These are phyloP conservation scores for Rutstroemia sp. DNA, from an alignment of 2,329 filamentous ascomycete species.

Conservation along the genomic window DNA sequence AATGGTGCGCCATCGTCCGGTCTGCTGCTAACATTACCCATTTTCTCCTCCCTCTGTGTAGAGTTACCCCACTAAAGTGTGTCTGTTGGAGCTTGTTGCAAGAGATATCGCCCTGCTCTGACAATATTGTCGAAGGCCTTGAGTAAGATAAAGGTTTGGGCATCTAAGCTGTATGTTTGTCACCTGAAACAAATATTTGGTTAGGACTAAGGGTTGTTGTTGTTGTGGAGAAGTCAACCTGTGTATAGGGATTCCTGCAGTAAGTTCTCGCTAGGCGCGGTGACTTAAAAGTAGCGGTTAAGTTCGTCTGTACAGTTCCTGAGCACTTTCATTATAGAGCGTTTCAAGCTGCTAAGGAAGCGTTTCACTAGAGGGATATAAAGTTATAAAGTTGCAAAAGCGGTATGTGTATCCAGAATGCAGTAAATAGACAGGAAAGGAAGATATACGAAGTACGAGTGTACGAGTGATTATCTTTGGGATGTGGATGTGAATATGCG, in stretches of 20 bases:
- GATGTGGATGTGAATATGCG: neutral
- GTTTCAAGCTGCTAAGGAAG: neutral
- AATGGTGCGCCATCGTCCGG: conserved; percentile 74
- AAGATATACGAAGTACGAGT: too few species aligned
- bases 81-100: conserved; percentile 9
- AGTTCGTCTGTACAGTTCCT: neutral
- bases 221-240: neutral
- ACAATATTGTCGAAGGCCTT: conserved; percentile 22
- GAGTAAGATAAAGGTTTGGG: conserved; percentile 16
- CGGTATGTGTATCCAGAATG: too few species aligned
- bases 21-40: conserved; percentile 90
- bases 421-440: too few species aligned
- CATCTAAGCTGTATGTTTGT: conserved; percentile 23
- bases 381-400: too few species aligned
- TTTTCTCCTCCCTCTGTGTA: conserved; percentile 39
- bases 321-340: neutral
- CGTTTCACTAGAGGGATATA: too few species aligned
- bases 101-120: conserved; percentile 9
- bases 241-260: neutral
- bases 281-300: neutral
- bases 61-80: conserved; percentile 26
- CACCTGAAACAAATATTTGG: too few species aligned
- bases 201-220: neutral
- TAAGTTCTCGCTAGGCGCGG: conserved; percentile 9
- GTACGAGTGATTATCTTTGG: too few species aligned